These are phyloP conservation scores for Lachancea meyersii DNA, from an alignment of 805 yeast genomes.

Conservation along the genomic window DNA sequence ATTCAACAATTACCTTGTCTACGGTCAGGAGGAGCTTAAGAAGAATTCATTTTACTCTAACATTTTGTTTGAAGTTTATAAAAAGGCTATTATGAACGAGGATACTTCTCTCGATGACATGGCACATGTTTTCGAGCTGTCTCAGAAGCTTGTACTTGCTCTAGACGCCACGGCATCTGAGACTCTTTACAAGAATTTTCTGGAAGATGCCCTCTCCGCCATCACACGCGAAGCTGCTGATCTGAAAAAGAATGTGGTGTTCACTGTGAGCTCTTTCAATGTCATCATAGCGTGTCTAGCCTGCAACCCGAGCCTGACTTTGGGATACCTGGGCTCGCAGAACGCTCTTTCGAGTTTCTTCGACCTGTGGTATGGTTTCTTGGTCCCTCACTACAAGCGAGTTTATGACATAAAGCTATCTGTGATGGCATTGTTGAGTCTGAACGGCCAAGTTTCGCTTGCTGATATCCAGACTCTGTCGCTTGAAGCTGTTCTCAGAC, in stretches of 20 bases:
- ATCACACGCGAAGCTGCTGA: constrained; percentile 22
- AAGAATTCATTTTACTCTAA: constrained; percentile 41
- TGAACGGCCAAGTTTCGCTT: constrained; percentile 32
- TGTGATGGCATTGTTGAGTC: constrained; percentile 55
- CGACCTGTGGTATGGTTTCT: constrained; percentile 33
- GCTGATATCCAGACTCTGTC: constrained; percentile 32
- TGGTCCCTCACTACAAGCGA: constrained; percentile 48
- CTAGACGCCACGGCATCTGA: constrained; percentile 42
- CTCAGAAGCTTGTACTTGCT: constrained; percentile 56
- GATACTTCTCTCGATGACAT: constrained; percentile 54
- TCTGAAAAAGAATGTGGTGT: constrained; percentile 26
- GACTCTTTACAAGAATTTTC: constrained; percentile 41
- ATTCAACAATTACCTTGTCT: constrained; percentile 65
- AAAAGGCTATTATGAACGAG: constrained; percentile 35
- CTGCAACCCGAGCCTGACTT: constrained; percentile 49
- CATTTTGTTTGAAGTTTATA: constrained; percentile 48
- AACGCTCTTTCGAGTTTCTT: constrained; percentile 48
- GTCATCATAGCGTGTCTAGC: constrained; percentile 59
- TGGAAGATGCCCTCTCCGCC: constrained; percentile 39
- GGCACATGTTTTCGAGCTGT: constrained; percentile 52
- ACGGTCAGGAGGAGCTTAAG: constrained; percentile 47
- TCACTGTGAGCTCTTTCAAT: constrained; percentile 38
- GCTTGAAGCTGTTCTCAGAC: constrained; percentile 37
- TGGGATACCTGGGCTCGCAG: constrained; percentile 43
- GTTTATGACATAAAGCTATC: constrained; percentile 80